Conservation (phyloP, 495 filamentous ascomycete genomes). For the Oleoguttula mirabilis region DNA sequence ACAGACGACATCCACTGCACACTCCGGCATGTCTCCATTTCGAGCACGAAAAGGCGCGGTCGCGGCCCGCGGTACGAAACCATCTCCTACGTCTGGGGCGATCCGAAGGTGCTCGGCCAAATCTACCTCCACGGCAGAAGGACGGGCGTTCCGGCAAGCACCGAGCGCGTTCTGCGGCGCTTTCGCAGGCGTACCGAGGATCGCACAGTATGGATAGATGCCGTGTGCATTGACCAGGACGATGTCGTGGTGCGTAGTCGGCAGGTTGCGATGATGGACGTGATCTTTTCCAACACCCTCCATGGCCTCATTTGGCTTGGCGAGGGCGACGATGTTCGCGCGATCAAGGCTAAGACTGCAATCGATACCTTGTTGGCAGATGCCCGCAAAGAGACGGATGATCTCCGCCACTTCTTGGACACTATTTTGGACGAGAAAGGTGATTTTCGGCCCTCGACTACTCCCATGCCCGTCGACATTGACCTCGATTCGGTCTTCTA, state of each 20-base stretch:
- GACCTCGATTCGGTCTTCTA: no score
- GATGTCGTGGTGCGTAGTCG: background rate
- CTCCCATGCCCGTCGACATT: no score
- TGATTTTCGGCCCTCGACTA: no score
- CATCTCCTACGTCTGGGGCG: constrained; percentile 9
- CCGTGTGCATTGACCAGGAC: constrained; percentile 10
- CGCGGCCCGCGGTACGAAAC: no score
- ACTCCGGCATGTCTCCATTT: no score
- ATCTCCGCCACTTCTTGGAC: no score
- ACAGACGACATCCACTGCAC: no score
- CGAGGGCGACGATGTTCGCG: constrained; percentile 4
- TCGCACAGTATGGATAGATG: constrained; percentile 9
- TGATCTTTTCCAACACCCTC: background rate
- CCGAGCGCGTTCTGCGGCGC: background rate
- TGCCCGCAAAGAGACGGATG: no score
- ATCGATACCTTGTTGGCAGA: no score
- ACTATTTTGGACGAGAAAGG: no score
- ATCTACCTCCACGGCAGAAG: background rate
- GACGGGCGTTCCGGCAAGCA: background rate
- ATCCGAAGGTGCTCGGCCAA: background rate
- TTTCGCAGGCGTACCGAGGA: background rate
- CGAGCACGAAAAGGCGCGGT: no score
- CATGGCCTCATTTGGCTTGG: constrained; percentile 7
- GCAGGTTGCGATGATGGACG: constrained; percentile 9
- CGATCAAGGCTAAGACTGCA: no score